phyloP scores from a whole-genome alignment of 495 filamentous ascomycete species.

The Evansstolkia leycettana region DNA sequence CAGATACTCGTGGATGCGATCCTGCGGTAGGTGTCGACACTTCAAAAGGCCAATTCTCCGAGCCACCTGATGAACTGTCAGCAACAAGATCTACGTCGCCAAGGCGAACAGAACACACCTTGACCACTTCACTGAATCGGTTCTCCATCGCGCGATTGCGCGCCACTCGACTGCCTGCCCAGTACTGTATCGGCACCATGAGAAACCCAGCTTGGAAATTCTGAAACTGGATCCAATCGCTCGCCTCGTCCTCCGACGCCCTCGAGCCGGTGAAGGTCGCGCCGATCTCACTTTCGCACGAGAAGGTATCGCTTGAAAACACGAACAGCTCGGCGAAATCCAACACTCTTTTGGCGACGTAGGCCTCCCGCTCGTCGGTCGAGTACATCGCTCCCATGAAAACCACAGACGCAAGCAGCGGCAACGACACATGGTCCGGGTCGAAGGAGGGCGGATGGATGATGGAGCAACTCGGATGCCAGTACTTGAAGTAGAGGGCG shows the following conservation, averaged over 20 bases:
- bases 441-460: constrained; percentile 29
- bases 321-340: constrained; percentile 36
- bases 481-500: constrained; percentile 31
- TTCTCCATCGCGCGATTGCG: constrained; percentile 33
- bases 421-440: constrained; percentile 19
- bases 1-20: constrained; percentile 16
- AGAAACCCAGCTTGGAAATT: constrained; percentile 33
- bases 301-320: constrained; percentile 30
- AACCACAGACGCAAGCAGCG: constrained; percentile 25
- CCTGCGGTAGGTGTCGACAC: constrained; percentile 18
- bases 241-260: constrained; percentile 11
- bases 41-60: constrained; percentile 26
- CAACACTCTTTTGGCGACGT: constrained; percentile 25
- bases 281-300: constrained; percentile 28
- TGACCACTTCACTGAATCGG: constrained; percentile 31
- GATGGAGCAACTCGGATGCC: constrained; percentile 34
- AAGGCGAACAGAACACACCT: constrained; percentile 9
- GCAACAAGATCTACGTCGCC: not conserved
- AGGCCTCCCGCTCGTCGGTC: constrained; percentile 22
- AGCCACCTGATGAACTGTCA: constrained; percentile 14
- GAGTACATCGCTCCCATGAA: constrained; percentile 41
- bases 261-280: constrained; percentile 13
- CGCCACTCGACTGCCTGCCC: constrained; percentile 28
- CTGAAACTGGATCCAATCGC: constrained; percentile 29
- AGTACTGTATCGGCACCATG: constrained; percentile 31